Base-by-base conservation (phyloP, 2,329 filamentous ascomycete species). In the Hymenoscyphus repandus region DNA sequence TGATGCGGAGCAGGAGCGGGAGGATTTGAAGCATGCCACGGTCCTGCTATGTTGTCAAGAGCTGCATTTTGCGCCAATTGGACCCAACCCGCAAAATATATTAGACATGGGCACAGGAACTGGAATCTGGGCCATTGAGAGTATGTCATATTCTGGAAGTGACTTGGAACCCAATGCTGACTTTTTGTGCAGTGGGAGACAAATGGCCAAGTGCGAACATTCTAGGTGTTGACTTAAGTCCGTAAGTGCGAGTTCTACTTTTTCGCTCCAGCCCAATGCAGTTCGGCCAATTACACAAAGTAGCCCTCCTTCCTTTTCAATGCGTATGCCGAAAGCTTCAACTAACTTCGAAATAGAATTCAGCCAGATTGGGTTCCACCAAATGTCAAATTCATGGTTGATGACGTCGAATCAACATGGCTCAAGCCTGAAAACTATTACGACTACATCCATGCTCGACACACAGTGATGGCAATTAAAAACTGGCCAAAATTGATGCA, bases 331-430 rank as follows among this genome's bases (percentile, higher is more conserved):
- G 12, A 37, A 11, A 17, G 32, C 10, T 37, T 5, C 15, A 5
- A 5, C 34, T 13, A 36, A 12, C 36, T 45, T 34, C 10, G 15
- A n/a, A 12, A 6, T 17, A 47, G 45, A 1, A 80, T 82, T 37
- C 79, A 83, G 60, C 78, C 78, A 2, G 70, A 70, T 27, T 76
- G 74, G 68, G 75, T 83, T 3, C 80, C 81, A 1, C 70, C 73
- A 27, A 86, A 86, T 58, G 78, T 82, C 52, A 74, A 76, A 50
- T 86, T 86, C 58, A 73, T 83, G 50, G 75, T 86, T 33, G 83
- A 87, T 61, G 82, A 87, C 61, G 77, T 79, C 33, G 79, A 82
- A 61, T 72, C 76, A n/a, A 59, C 65, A 17, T 73, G 71, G 71
- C 63, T 80, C 13, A 73, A 79, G 53, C 74, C 75, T 5, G 60